Percentiles rank a stretch among this genome's conserved stretches.
Conservation (phyloP, 768 basidiomycete genomes). For the Pholiota molesta region DNA sequence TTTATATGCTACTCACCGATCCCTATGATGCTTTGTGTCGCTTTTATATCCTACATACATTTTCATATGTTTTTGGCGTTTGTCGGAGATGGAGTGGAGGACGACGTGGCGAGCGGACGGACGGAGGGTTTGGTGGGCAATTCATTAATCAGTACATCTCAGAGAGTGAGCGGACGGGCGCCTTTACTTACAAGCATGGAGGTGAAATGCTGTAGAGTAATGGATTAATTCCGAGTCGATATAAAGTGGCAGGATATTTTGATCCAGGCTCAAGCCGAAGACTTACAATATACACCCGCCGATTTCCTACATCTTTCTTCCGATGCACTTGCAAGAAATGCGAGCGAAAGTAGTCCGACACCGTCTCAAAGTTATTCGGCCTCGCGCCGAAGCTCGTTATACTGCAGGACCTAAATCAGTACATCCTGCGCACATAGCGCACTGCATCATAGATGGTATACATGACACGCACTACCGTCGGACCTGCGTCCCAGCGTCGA, state of each 20-base stretch:
- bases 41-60: constrained; percentile 59
- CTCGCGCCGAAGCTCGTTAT: constrained; percentile 80
- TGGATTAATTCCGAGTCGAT: constrained; percentile 1
- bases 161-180: neutral
- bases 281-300: constrained; percentile 67
- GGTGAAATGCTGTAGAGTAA: constrained; percentile 58
- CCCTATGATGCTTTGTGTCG: constrained; percentile 66
- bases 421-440: neutral
- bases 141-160: neutral
- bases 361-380: constrained; percentile 69
- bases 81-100: neutral
- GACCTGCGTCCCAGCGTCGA: constrained; percentile 67
- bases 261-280: neutral
- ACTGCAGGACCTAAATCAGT: constrained; percentile 35
- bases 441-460: neutral
- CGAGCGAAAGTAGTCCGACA: constrained; percentile 80
- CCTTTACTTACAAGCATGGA: constrained; percentile 59
- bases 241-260: neutral
- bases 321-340: constrained; percentile 80
- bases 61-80: constrained; percentile 2
- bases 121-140: neutral
- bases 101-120: neutral
- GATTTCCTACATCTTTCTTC: constrained; percentile 59
- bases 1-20: constrained; percentile 45
- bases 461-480: constrained; percentile 68